Conservation (phyloP, 495 filamentous ascomycete genomes). For the Podospora sp. region DNA sequence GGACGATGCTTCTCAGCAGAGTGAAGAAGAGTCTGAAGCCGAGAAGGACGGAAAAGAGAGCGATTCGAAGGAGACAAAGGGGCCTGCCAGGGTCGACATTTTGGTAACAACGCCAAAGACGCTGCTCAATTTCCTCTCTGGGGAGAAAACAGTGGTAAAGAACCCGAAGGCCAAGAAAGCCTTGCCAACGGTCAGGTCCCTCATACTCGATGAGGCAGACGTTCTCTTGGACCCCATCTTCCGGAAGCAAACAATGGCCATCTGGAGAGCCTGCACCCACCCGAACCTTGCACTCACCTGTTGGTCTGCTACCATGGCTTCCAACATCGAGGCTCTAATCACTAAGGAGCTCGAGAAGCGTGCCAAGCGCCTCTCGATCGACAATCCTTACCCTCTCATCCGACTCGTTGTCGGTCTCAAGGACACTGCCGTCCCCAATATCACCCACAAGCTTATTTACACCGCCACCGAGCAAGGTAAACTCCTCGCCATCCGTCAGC, state of each 20-base stretch:
- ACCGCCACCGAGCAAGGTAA: slow-evolving; percentile 92
- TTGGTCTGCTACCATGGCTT: slow-evolving; percentile 97
- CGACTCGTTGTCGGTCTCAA: slow-evolving; percentile 92
- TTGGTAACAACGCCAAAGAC: slow-evolving; percentile 85
- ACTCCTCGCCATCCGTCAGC: slow-evolving; percentile 84
- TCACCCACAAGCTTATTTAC: slow-evolving; percentile 86
- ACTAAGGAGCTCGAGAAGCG: slow-evolving; percentile 54
- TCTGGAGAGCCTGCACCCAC: slow-evolving; percentile 78
- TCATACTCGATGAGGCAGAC: slow-evolving; percentile 93
- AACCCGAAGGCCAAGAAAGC: slow-evolving; percentile 45
- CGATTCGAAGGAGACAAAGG: slow-evolving; percentile 31
- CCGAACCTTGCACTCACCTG: slow-evolving; percentile 69
- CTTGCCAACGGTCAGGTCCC: slow-evolving; percentile 65
- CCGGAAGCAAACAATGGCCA: slow-evolving; percentile 81
- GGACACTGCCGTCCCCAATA: slow-evolving; percentile 90
- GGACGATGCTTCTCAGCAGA: slow-evolving; percentile 27
- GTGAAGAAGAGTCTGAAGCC: slow-evolving; percentile 34
- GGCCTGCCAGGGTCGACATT: slow-evolving; percentile 72
- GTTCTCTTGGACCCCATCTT: slow-evolving; percentile 91
- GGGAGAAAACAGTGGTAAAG: slow-evolving; percentile 25
- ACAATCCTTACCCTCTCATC: slow-evolving; percentile 57
- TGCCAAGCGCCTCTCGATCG: slow-evolving; percentile 51
- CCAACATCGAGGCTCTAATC: slow-evolving; percentile 80
- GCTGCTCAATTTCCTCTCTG: slow-evolving; percentile 72
- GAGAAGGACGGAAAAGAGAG: slow-evolving; percentile 32